A percentile compares a stretch with the other conserved stretches of the same genome.
These are phyloP conservation scores for Vanrija pseudolonga DNA, from an alignment of 1,284 basidiomycete species.

Conservation along the genomic window DNA sequence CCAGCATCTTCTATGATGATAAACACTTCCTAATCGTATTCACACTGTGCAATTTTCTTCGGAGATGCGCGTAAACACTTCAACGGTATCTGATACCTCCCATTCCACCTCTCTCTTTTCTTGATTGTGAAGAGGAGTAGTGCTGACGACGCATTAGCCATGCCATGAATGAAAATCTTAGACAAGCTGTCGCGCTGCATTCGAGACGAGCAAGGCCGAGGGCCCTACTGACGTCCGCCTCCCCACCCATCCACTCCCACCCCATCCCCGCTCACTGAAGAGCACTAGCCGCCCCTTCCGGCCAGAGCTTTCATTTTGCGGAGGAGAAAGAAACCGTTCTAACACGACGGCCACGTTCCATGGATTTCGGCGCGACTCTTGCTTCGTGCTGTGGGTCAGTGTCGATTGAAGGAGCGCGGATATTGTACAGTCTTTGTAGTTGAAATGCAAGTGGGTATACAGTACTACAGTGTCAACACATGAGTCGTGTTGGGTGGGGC, in stretches of 20 bases:
- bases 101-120: neutral
- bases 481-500: too few relatives aligned
- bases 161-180: neutral
- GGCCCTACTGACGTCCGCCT: neutral
- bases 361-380: constrained; percentile 41
- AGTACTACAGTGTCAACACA: neutral
- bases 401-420: constrained; percentile 39
- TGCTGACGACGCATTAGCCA: too few relatives aligned
- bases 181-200: too few relatives aligned
- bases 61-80: constrained; percentile 42
- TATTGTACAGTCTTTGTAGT: constrained; percentile 4
- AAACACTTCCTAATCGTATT: constrained; percentile 50
- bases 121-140: neutral
- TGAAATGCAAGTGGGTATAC: neutral
- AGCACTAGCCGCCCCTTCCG: constrained; percentile 27
- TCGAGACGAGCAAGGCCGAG: neutral
- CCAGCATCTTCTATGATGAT: constrained; percentile 32
- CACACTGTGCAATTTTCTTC: constrained; percentile 46
- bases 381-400: constrained; percentile 20
- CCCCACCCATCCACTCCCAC: neutral
- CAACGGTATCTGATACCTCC: constrained; percentile 48
- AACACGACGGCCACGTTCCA: constrained; percentile 21
- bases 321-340: constrained; percentile 26
- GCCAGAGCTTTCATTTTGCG: constrained; percentile 33
- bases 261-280: constrained; percentile 37